phyloP scores from a whole-genome alignment of 495 filamentous ascomycete genomes.

The Cercophora samala region DNA sequence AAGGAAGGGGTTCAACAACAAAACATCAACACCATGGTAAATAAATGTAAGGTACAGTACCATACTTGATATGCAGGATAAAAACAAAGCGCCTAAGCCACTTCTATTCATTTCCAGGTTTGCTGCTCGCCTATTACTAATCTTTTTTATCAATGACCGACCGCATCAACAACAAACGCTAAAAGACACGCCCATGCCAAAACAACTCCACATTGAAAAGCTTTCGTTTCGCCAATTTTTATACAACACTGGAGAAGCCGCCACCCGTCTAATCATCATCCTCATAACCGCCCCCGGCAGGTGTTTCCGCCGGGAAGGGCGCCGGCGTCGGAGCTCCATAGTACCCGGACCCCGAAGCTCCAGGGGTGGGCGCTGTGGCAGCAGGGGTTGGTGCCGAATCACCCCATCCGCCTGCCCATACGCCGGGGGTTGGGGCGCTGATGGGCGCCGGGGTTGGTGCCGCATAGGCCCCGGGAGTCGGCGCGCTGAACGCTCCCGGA shows the following conservation, averaged over 20 bases:
- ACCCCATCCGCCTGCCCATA: slow-evolving; percentile 50
- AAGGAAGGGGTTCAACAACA: no score
- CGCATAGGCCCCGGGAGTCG: slow-evolving; percentile 72
- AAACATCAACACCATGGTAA: no score
- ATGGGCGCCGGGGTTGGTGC: slow-evolving; percentile 64
- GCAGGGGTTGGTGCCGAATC: slow-evolving; percentile 60
- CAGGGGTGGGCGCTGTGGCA: slow-evolving; percentile 70
- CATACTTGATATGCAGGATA: no score
- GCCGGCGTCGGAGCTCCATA: slow-evolving; percentile 78
- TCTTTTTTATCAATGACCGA: background rate
- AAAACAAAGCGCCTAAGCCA: no score
- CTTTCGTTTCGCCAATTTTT: background rate
- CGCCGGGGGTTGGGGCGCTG: slow-evolving; percentile 75
- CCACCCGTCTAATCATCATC: slow-evolving; percentile 40
- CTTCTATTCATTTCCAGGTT: background rate
- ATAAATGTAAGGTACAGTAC: no score
- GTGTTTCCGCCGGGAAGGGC: slow-evolving; percentile 69
- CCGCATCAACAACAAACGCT: background rate
- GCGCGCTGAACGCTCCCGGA: slow-evolving; percentile 66
- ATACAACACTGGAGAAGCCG: background rate
- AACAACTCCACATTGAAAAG: no score
- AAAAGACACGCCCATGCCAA: background rate
- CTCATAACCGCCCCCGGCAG: slow-evolving; percentile 63
- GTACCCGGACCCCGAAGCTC: slow-evolving; percentile 49
- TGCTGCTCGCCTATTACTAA: background rate